Conservation (phyloP, 768 basidiomycete species). For the Sarcomyxa edulis region DNA sequence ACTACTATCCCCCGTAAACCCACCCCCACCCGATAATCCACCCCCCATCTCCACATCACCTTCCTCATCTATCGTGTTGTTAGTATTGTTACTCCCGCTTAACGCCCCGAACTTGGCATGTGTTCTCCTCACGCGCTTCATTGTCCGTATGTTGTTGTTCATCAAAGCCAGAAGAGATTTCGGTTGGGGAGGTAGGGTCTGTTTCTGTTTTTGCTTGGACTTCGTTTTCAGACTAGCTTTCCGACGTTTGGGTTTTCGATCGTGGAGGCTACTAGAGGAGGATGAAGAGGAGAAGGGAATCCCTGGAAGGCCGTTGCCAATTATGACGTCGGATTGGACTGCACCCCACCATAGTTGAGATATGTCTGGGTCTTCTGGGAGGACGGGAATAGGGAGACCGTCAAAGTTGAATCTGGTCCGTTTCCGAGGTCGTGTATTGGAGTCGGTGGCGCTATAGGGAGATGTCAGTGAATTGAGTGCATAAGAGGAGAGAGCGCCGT, state of each 20-base stretch:
- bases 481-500: slow-evolving; percentile 16
- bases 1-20: slow-evolving; percentile 12
- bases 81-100: slow-evolving; percentile 24
- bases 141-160: slow-evolving; percentile 72
- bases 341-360: slow-evolving; percentile 75
- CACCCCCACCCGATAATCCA: slow-evolving; percentile 22
- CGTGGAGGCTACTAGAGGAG: slow-evolving; percentile 12
- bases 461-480: slow-evolving; percentile 1
- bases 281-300: slow-evolving; percentile 37
- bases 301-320: slow-evolving; percentile 60
- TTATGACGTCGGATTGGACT: slow-evolving; percentile 52
- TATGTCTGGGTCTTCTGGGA: slow-evolving; percentile 34
- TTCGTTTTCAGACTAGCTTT: slow-evolving; percentile 7
- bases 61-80: slow-evolving; percentile 34
- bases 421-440: slow-evolving; percentile 53
- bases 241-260: slow-evolving; percentile 6
- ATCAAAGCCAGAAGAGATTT: slow-evolving; percentile 61
- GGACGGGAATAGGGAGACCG: no score
- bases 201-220: slow-evolving; percentile 25
- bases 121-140: slow-evolving; percentile 67
- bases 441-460: not conserved
- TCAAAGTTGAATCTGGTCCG: slow-evolving; percentile 46
- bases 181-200: slow-evolving; percentile 12
- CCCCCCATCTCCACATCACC: slow-evolving; percentile 27
- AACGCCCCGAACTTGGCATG: slow-evolving; percentile 68